Evolutionary conservation across 768 basidiomycete genomes (phyloP), one percentile per base, ranked within the genome.

Genomic region (Xerocomellus intermedius): DNA sequence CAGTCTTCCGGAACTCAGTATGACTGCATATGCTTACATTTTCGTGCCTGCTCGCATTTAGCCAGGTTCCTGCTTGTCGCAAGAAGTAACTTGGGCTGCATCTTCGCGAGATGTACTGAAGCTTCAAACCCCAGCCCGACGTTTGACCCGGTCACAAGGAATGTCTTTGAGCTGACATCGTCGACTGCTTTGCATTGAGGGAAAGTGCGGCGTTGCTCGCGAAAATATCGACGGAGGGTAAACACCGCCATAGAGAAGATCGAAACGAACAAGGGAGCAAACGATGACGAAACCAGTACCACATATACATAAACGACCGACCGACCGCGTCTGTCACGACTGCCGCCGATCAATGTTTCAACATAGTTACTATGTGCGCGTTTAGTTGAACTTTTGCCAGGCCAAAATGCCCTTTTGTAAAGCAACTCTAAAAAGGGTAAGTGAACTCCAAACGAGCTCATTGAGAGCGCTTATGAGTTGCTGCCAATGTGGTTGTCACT

Each of bases 101-200:
- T 69, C 17, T 56, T 50, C 2, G 68, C 69, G 39, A 77, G 60
- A 50, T 73, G 68, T 22, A 65, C 58, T 4, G 67, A 60, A 6
- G 74, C 63, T 47, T 70, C 70, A 24, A 68, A 57, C 22, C 65
- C 71, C 19, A 71, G 46, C 28, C 66, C 84, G 22, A 71, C 71
- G 58, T 85, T 85, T 3, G 82, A 79, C 8, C 77, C 78, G 26
- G 75, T 71, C 22, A 85, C 74, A 21, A 83, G 49, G n/a, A 83
- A 71, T 7, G 77, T 79, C 60, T 79, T 80, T 8, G 76, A 77
- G 10, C 64, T 61, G 21, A 83, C 67, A 54, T 79, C 74, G 0
- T 61, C 69, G 3, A 54, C 37, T 30, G 41, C 28, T 39, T 19
- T 42, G 16, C 55, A 41, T n/a, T 17, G 48, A 22, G 66, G 70